Base-by-base conservation (phyloP, 495 filamentous ascomycete species). In the Penicillium maclennaniae region DNA sequence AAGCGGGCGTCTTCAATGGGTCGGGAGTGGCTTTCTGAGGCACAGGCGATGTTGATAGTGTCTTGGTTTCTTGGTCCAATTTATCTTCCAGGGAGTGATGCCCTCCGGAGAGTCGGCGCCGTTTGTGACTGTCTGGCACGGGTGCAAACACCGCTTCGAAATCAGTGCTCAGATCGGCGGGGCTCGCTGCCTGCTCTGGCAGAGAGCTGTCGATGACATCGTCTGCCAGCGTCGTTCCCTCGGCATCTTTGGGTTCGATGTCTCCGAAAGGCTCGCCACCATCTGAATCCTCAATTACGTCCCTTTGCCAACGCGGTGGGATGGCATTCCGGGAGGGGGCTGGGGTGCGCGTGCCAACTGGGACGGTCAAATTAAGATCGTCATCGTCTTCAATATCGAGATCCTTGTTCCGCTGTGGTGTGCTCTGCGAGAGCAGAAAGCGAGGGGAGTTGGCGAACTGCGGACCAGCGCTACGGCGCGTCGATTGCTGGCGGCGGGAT, bases 381-480 rank as follows among this genome's bases (percentile, higher is more conserved):
- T 65, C 61, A n/a, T 53, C 56, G 21, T 68, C 58, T 19, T 62
- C 61, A 20, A 62, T 58, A 4, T 69, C 62, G 4, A 54, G 14
- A 34, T 62, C 57, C 36, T 55, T 43, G 1, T 48, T n/a, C 9
- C 31, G 20, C 19, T 51, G 21, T 25, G 49, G 47, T 34, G 45
- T 61, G 14, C 47, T 62, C 39, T 59, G 68, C 9, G 68, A 74
- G 7, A 75, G 51, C 4, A 74, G 46, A 27, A 77, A 77, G 9
- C 72, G 70, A 16, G 72, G 74, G 1, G 72, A 71, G 3, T 69
- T 68, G 0, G 74, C 72, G 49, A 77, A 77, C 37, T 74, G 72
- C 6, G 70, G 59, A 19, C 67, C 64, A 21, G 58, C 55, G 39
- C 40, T 66, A 52, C 58, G 55, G 42, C 63, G 65, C 46, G 69